A percentile compares a stretch with the other conserved stretches of the same genome.
Evolutionary conservation across 75 land plant genomes (phyloP).

Genomic region (Cupressus sempervirens): DNA sequence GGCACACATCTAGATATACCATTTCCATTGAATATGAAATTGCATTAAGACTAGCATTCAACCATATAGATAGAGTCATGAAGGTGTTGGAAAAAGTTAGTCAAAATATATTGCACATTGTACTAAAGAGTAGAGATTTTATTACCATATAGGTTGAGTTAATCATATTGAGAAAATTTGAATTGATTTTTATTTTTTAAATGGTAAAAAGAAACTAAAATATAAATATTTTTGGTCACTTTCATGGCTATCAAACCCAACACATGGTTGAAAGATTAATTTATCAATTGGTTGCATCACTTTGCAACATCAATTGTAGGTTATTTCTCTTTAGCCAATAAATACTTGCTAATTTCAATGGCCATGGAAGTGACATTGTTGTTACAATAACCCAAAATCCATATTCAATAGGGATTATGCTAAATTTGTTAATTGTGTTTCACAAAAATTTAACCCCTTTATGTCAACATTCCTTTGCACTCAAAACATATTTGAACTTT

Average conservation of each 20-base stretch:
- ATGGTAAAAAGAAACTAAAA: neutral
- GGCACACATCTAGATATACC: no score
- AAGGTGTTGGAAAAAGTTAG: neutral
- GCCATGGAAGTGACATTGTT: neutral
- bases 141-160: neutral
- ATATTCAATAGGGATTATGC: neutral
- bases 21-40: neutral
- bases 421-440: neutral
- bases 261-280: neutral
- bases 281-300: neutral
- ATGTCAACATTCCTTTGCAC: neutral
- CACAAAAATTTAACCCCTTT: neutral
- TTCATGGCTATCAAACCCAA: neutral
- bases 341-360: neutral
- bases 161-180: neutral
- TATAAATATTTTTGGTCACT: neutral
- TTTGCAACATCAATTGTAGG: neutral
- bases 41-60: neutral
- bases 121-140: neutral
- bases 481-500: neutral
- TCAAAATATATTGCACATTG: neutral
- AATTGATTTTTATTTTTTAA: neutral
- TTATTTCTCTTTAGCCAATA: neutral
- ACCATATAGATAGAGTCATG: neutral
- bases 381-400: neutral